Conservation (phyloP, 495 filamentous ascomycete genomes). For the Penicillium maclennaniae region DNA sequence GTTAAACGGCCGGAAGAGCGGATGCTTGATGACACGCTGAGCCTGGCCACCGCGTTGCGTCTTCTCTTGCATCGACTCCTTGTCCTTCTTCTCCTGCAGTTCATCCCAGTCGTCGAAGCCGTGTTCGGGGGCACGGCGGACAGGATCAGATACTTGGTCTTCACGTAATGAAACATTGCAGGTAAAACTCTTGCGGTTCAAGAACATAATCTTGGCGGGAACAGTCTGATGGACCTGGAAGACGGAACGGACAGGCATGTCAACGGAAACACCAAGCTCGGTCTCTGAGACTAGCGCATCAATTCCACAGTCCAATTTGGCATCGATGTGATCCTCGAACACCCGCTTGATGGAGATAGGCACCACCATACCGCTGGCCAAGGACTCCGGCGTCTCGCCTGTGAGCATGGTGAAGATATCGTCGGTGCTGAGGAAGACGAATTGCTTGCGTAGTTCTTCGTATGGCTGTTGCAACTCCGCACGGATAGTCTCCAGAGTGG, state of each 20-base stretch:
- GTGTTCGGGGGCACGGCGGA: slow-evolving; percentile 61
- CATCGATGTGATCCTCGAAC: slow-evolving; percentile 87
- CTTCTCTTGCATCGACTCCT: slow-evolving; percentile 71
- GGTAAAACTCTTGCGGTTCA: slow-evolving; percentile 77
- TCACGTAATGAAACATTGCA: slow-evolving; percentile 81
- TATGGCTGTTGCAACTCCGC: slow-evolving; percentile 90
- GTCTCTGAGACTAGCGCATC: slow-evolving; percentile 77
- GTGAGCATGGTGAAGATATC: slow-evolving; percentile 97
- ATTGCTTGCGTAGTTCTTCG: slow-evolving; percentile 85
- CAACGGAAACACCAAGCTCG: slow-evolving; percentile 62
- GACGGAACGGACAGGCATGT: slow-evolving; percentile 50
- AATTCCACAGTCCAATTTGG: slow-evolving; percentile 88
- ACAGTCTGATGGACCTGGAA: slow-evolving; percentile 76
- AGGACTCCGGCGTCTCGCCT: slow-evolving; percentile 80
- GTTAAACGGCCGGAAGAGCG: slow-evolving; percentile 90
- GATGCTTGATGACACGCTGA: slow-evolving; percentile 94
- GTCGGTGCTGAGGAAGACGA: slow-evolving; percentile 63
- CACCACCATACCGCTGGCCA: slow-evolving; percentile 85
- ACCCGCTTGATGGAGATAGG: slow-evolving; percentile 83
- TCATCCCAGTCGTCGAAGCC: slow-evolving; percentile 82
- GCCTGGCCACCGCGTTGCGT: slow-evolving; percentile 76
- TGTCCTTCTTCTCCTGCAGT: slow-evolving; percentile 70
- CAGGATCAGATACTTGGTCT: slow-evolving; percentile 68
- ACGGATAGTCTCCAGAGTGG: slow-evolving; percentile 92
- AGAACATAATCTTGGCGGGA: slow-evolving; percentile 77